phyloP scores from a whole-genome alignment of 1,284 basidiomycete species.

The Sanghuangporus sanghuang region DNA sequence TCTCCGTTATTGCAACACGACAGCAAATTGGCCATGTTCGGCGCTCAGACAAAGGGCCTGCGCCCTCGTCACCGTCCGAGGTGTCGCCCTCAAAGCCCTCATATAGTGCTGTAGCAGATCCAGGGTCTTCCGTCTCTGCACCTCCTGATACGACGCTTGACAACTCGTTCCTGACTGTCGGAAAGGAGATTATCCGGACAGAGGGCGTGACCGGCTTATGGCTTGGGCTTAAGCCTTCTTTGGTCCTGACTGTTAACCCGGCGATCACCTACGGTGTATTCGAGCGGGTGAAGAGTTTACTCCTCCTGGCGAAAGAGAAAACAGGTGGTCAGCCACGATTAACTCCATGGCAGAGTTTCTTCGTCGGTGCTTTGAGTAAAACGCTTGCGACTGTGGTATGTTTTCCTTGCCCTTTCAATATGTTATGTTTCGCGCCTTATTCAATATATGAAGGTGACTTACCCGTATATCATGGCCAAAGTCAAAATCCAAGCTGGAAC shows the following conservation, averaged over 20 bases:
- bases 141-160: slow-evolving; percentile 31
- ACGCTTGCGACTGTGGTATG: slow-evolving; percentile 91
- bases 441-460: slow-evolving; percentile 60
- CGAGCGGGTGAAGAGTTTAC: slow-evolving; percentile 80
- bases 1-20: slow-evolving; percentile 94
- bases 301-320: slow-evolving; percentile 50
- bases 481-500: slow-evolving; percentile 89
- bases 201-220: slow-evolving; percentile 91
- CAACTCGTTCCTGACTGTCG: slow-evolving; percentile 76
- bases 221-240: slow-evolving; percentile 88
- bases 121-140: slow-evolving; percentile 18
- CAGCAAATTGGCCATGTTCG: slow-evolving; percentile 76
- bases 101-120: slow-evolving; percentile 17
- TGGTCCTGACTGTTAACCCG: slow-evolving; percentile 95
- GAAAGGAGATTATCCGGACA: slow-evolving; percentile 85
- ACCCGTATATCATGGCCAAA: slow-evolving; percentile 96
- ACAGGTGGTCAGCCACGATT: slow-evolving; percentile 53
- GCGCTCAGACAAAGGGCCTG: slow-evolving; percentile 21
- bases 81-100: slow-evolving; percentile 16
- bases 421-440: neutral
- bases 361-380: slow-evolving; percentile 92
- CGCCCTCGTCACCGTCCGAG: slow-evolving; percentile 15
- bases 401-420: slow-evolving; percentile 18
- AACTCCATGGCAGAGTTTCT: slow-evolving; percentile 78
- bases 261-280: slow-evolving; percentile 98